Percentiles rank a stretch among this genome's conserved stretches.
Conservation (phyloP, 208 protist species). For the Herpetomonas samuelpessoai region DNA sequence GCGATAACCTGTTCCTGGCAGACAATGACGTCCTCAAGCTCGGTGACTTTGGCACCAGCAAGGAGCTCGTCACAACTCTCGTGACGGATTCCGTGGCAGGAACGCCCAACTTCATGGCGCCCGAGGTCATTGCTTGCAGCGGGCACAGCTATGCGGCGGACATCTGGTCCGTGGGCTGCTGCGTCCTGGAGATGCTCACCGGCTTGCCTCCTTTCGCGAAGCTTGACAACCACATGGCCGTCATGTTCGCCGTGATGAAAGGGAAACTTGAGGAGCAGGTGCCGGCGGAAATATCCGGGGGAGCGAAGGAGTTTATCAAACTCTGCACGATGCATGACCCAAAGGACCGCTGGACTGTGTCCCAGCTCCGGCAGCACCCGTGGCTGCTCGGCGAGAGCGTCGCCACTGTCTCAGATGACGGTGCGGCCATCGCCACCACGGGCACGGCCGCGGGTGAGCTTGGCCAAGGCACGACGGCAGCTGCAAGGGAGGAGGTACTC, state of each 20-base stretch:
- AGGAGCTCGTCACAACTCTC: slow-evolving; percentile 80
- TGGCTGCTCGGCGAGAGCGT: slow-evolving; percentile 42
- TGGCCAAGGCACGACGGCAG: too few relatives aligned
- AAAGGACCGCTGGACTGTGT: slow-evolving; percentile 60
- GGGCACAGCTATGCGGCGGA: slow-evolving; percentile 89
- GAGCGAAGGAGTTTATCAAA: slow-evolving; percentile 72
- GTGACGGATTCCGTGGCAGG: slow-evolving; percentile 85
- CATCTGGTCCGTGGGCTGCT: slow-evolving; percentile 93
- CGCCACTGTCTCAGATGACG: neutral
- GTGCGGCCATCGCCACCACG: neutral
- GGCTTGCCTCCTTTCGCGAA: slow-evolving; percentile 80
- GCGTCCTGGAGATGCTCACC: slow-evolving; percentile 90
- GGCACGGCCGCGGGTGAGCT: too few relatives aligned
- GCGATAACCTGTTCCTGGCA: slow-evolving; percentile 90
- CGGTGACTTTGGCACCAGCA: slow-evolving; percentile 89
- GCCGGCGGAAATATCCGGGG: slow-evolving; percentile 50
- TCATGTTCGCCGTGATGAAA: slow-evolving; percentile 90
- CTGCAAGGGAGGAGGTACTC: neutral
- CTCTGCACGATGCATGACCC: slow-evolving; percentile 61
- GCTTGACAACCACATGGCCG: slow-evolving; percentile 86
- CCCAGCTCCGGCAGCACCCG: slow-evolving; percentile 63
- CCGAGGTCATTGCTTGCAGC: slow-evolving; percentile 89
- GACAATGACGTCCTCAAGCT: slow-evolving; percentile 76
- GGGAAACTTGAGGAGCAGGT: slow-evolving; percentile 70
- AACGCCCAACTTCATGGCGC: slow-evolving; percentile 94